Conservation (phyloP, 148 eudicot species). For the Arbutus unedo region DNA sequence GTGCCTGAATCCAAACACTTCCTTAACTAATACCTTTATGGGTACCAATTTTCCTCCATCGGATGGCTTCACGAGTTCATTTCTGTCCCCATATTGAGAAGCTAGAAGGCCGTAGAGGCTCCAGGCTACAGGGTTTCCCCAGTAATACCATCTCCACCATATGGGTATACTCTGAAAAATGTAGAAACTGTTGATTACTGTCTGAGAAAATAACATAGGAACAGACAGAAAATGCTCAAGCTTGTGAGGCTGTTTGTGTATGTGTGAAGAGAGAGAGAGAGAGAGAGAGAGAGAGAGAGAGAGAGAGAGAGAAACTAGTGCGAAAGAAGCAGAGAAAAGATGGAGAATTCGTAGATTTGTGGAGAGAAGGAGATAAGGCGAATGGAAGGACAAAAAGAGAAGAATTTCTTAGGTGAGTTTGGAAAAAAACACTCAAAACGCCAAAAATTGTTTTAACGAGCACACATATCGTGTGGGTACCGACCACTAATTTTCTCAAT, state of each 20-base stretch:
- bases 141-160: slow-evolving; percentile 99
- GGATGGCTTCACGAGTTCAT: slow-evolving; percentile 48
- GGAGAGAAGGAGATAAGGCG: no score
- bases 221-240: not conserved
- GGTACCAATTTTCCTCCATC: slow-evolving; percentile 53
- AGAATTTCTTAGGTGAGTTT: no score
- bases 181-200: not conserved
- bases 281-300: not conserved
- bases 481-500: no score
- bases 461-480: no score
- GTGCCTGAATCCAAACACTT: slow-evolving; percentile 69
- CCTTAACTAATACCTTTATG: slow-evolving; percentile 36
- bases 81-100: slow-evolving; percentile 71
- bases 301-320: not conserved
- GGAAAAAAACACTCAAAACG: no score
- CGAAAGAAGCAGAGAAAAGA: no score
- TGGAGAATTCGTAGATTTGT: no score
- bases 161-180: slow-evolving; percentile 67
- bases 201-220: not conserved
- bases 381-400: no score
- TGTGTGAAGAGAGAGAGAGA: not conserved
- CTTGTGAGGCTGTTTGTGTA: not conserved
- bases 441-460: no score
- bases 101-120: slow-evolving; percentile 90
- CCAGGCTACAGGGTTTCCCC: slow-evolving; percentile 97